phyloP scores from a whole-genome alignment of 75 land plant species.

The Pinus tabuliformis region DNA sequence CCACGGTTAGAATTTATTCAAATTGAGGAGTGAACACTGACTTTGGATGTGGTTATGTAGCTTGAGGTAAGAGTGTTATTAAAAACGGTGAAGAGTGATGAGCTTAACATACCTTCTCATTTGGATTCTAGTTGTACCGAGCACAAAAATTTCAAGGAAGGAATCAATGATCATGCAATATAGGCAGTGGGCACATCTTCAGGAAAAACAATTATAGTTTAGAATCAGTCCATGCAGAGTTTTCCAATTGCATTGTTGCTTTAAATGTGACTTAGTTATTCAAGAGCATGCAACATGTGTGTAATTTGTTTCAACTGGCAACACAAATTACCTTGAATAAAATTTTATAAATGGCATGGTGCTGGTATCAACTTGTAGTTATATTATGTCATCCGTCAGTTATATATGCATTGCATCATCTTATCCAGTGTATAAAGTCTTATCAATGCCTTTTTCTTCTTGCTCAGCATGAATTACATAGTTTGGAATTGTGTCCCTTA shows the following conservation, averaged over 20 bases:
- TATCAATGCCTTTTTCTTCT: not conserved
- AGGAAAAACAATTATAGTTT: not conserved
- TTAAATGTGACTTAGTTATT: not conserved
- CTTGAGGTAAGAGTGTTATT: too few species aligned
- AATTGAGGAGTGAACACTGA: too few species aligned
- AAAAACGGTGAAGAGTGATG: too few species aligned
- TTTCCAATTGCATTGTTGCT: not conserved
- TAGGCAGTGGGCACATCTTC: not conserved
- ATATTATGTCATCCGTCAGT: not conserved
- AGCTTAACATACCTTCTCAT: not conserved
- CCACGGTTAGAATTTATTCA: too few species aligned
- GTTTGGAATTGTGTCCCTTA: not conserved
- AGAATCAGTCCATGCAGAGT: not conserved
- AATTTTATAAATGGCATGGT: not conserved
- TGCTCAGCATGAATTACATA: slow-evolving; percentile 2
- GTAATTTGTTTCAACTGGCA: not conserved
- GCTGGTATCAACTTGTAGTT: not conserved
- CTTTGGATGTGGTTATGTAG: too few species aligned
- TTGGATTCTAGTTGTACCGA: not conserved
- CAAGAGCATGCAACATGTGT: not conserved
- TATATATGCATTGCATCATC: not conserved
- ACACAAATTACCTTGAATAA: not conserved
- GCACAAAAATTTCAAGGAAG: too few species aligned
- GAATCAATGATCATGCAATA: too few species aligned
- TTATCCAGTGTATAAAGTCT: not conserved